Conservation (phyloP, 306 rosid species). For the Vicia sativa region DNA sequence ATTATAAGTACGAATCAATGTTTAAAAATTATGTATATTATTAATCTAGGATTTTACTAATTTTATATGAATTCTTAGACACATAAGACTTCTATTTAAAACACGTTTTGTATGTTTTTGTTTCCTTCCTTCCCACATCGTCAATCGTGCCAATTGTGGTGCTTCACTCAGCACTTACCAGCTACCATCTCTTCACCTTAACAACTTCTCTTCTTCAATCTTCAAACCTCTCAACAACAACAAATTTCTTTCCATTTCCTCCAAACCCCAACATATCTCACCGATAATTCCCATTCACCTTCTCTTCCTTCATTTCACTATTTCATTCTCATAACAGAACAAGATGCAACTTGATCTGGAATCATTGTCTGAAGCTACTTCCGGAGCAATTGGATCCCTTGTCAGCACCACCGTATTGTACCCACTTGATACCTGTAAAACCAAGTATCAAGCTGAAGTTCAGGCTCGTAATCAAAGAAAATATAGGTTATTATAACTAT, state of each 20-base stretch:
- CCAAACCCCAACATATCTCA: background rate
- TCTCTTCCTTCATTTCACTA: background rate
- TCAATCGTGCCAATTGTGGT: too few relatives aligned
- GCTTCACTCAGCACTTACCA: too few relatives aligned
- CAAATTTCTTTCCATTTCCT: background rate
- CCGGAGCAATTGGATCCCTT: conserved; percentile 95
- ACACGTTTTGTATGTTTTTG: too few relatives aligned
- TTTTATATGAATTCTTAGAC: too few relatives aligned
- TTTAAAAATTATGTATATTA: too few relatives aligned
- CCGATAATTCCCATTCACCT: conserved; percentile 17
- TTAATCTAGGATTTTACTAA: too few relatives aligned
- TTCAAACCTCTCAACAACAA: too few relatives aligned
- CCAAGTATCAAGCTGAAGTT: conserved; percentile 96
- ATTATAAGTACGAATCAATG: too few relatives aligned
- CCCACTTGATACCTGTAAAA: conserved; percentile 96
- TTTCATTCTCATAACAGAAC: conserved; percentile 32
- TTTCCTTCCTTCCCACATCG: too few relatives aligned
- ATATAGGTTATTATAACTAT: conserved; percentile 56
- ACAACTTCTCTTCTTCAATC: too few relatives aligned
- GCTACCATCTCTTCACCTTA: too few relatives aligned
- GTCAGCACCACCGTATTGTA: conserved; percentile 85
- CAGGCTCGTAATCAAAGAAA: conserved; percentile 69
- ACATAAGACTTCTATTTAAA: too few relatives aligned
- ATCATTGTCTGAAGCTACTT: conserved; percentile 85
- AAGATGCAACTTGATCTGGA: conserved; percentile 81